Percentiles rank a stretch among this genome's conserved stretches.
These are phyloP conservation scores for Silybum marianum DNA, from an alignment of 129 eudicot species.

Conservation along the genomic window DNA sequence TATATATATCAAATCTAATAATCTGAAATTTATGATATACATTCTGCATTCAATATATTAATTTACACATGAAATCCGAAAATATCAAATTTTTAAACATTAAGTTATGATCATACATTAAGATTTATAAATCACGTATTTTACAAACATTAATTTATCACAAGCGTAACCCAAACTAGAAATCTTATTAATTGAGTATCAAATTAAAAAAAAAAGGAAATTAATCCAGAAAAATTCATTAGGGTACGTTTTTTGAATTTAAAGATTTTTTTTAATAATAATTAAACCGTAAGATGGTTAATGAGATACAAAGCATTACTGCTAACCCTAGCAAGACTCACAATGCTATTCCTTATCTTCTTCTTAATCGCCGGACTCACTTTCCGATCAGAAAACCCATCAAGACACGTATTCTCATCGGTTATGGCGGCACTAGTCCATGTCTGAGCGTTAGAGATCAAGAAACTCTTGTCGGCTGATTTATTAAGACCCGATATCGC, in stretches of 20 bases:
- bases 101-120: background rate
- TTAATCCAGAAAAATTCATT: background rate
- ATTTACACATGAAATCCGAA: background rate
- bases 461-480: slow-evolving; percentile 38
- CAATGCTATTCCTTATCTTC: slow-evolving; percentile 43
- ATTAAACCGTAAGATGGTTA: slow-evolving; percentile 48
- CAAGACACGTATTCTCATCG: slow-evolving; percentile 71
- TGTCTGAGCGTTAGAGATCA: slow-evolving; percentile 67
- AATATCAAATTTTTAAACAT: background rate
- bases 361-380: slow-evolving; percentile 41
- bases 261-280: background rate
- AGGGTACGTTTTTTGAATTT: background rate
- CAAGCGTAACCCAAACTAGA: background rate
- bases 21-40: background rate
- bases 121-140: slow-evolving; percentile 5
- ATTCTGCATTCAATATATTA: background rate
- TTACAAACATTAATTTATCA: background rate
- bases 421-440: slow-evolving; percentile 88
- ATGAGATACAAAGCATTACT: slow-evolving; percentile 72
- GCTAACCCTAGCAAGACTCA: slow-evolving; percentile 45
- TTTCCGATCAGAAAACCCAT: slow-evolving; percentile 53
- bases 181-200: background rate
- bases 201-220: background rate
- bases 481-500: slow-evolving; percentile 44
- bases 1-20: too few species aligned